Evolutionary conservation across 1,284 basidiomycete species (phyloP), one percentile per base, ranked within the genome.

Genomic region (Peniophora sp.): DNA sequence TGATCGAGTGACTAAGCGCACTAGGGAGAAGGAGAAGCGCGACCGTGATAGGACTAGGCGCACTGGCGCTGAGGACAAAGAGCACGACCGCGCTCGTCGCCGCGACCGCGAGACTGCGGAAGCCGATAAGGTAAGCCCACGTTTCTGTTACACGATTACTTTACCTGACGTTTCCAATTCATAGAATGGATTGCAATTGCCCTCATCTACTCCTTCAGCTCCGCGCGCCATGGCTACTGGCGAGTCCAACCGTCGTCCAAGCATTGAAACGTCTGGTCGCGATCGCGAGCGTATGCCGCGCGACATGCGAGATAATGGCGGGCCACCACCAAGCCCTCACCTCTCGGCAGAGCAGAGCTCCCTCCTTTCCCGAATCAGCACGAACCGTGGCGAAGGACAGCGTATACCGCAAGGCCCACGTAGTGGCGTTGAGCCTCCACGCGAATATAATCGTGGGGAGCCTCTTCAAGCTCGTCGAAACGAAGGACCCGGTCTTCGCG

Each of bases 1-100:
- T 53, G 87, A 89, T 50, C 77, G 87, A 54, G 73, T 74, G 42
- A 76, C 81, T 12, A 89, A 89, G 62, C 81, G 86, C 27, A 76
- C 85, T 53, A 32, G 12, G 27, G 27, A 32, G 27, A 81, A 87
- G 47, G 86, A 85, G 61, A 86, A 88, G 6, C 83, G 88, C 59
- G 78, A 85, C 51, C 86, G 88, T 52, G 86, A 88, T 32, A 73
- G 85, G 36, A 68, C 66, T 55, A 77, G 84, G 27, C 76, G 85
- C 42, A 69, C 69, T n/a, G 69, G 74, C n/a, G 85, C 88, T 43
- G 86, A 86, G 62, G 85, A 86, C 32, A 57, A 55, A 45, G 65
- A 73, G 15, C 76, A 82, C 52, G 85, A 87, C 20, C 73, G 83
- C 52, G 68, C 63, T 20, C 75, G 83, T 43, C 70, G 85, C 55